These are phyloP conservation scores for Achlya hypogyna DNA, from an alignment of 352 stramenopile genomes.

Conservation along the genomic window DNA sequence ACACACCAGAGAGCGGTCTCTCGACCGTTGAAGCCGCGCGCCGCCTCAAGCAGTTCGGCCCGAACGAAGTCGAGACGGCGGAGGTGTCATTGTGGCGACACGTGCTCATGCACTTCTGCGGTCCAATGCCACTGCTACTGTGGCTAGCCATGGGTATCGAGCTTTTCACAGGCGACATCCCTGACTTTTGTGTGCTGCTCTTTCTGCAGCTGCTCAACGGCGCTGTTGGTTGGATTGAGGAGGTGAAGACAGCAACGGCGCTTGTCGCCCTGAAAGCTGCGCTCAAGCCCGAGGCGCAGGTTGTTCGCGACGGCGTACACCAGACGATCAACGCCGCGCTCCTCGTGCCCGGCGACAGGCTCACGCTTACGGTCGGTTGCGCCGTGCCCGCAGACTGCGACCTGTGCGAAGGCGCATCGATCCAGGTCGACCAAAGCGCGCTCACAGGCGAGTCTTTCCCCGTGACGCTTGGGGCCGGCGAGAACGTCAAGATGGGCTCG, in stretches of 20 bases:
- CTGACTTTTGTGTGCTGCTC: slow-evolving; percentile 60
- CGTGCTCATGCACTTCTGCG: slow-evolving; percentile 56
- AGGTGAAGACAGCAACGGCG: slow-evolving; percentile 75
- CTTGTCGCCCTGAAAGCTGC: slow-evolving; percentile 79
- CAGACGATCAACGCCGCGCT: slow-evolving; percentile 80
- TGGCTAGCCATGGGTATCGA: slow-evolving; percentile 85
- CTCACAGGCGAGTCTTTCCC: slow-evolving; percentile 94
- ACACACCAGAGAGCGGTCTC: slow-evolving; percentile 62
- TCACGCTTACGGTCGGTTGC: slow-evolving; percentile 83
- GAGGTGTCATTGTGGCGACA: slow-evolving; percentile 47
- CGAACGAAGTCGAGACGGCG: slow-evolving; percentile 71
- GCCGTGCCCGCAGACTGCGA: slow-evolving; percentile 90
- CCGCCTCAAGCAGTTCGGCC: slow-evolving; percentile 75
- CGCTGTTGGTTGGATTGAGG: slow-evolving; percentile 62
- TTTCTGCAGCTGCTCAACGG: slow-evolving; percentile 65
- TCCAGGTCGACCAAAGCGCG: slow-evolving; percentile 87
- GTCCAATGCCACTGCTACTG: slow-evolving; percentile 88
- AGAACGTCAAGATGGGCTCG: slow-evolving; percentile 84
- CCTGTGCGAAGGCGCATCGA: slow-evolving; percentile 62
- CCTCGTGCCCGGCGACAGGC: slow-evolving; percentile 91
- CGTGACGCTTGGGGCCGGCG: slow-evolving; percentile 66
- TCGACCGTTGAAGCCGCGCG: slow-evolving; percentile 68
- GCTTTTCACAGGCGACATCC: slow-evolving; percentile 38
- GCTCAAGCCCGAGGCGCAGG: slow-evolving; percentile 76
- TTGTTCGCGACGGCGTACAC: slow-evolving; percentile 84